Evolutionary conservation across 78 protist genomes (phyloP), one percentile per base, ranked within the genome.

Genomic region (Tieghemostelium lacteum): DNA sequence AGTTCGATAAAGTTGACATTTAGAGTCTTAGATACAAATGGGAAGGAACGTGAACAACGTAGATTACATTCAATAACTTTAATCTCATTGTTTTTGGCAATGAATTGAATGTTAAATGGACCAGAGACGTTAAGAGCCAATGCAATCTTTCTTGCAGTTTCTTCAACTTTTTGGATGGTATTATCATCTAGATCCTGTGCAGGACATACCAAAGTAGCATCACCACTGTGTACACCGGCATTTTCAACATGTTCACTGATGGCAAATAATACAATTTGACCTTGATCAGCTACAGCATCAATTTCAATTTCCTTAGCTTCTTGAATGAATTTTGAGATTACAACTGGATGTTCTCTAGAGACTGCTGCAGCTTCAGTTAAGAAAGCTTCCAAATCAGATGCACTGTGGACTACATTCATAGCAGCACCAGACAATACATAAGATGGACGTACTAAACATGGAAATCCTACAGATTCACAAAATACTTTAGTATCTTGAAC

Each of bases 151-250:
- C 60, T 28, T 3, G 97, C 87, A 33, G 95, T 89, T 6, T 73
- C 75, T 29, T 89, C 92, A 72, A 93, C 22, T 74, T 69, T 65
- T 31, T 0, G 19, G 19, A 94, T 49, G 75, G 98, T 95, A 65
- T 73, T 86, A 73, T 24, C 80, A 54, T 95, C 94, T 33, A 94
- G 92, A 63, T 96, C 95, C 76, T 93, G 97, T n/a, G 98, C 96
- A 28, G 99, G 99, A 64, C 96, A 97, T 26, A 98, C 95, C 49
- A 98, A 85, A 1, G 99, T 97, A 4, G 99, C 99, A 70, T 98
- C 99, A 16, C 99, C 99, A 6, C 96, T 85, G 95, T 98, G 99
- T 39, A 98, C 99, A 63, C 99, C 99, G 2, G 99, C 99, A 70
- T 98, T 97, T 87, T 98, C 99, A 26, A 98, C 96, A 93, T 98